phyloP scores from a whole-genome alignment of 73 alveolate genomes.

The Uronychia setigera region DNA sequence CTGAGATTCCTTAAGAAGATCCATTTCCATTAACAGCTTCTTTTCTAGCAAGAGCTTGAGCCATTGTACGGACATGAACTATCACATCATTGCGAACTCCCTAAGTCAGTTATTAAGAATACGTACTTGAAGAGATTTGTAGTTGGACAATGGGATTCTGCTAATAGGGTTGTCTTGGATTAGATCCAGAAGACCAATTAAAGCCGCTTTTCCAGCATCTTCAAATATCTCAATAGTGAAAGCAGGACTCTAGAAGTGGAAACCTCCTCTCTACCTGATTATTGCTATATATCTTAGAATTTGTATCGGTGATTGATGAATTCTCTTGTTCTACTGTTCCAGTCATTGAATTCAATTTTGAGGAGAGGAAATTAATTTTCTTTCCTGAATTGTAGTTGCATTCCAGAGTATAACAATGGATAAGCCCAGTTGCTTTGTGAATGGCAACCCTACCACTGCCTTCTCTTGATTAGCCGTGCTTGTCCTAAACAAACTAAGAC shows the following conservation, averaged over 20 bases:
- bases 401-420: constrained; percentile 71
- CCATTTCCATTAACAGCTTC: no score
- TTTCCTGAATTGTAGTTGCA: constrained; percentile 68
- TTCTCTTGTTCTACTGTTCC: not conserved
- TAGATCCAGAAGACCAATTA: constrained; percentile 55
- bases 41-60: no score
- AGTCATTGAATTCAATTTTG: not conserved
- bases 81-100: no score
- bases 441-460: constrained; percentile 96
- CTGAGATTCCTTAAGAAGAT: no score
- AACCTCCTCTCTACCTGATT: not conserved
- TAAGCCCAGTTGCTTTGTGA: constrained; percentile 70
- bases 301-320: constrained; percentile 33
- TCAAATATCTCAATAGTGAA: constrained; percentile 70
- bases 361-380: constrained; percentile 33
- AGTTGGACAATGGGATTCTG: no score
- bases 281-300: constrained; percentile 27
- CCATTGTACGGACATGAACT: no score
- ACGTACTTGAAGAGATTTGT: no score
- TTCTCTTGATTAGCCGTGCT: constrained; percentile 88
- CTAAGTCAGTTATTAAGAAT: no score
- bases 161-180: constrained; percentile 68
- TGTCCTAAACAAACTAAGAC: constrained; percentile 59
- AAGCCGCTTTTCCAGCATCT: constrained; percentile 72
- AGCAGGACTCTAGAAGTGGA: constrained; percentile 32